Evolutionary conservation across 768 basidiomycete species (phyloP), one percentile per base, ranked within the genome.

Genomic region (Coprinopsis marcescibilis): DNA sequence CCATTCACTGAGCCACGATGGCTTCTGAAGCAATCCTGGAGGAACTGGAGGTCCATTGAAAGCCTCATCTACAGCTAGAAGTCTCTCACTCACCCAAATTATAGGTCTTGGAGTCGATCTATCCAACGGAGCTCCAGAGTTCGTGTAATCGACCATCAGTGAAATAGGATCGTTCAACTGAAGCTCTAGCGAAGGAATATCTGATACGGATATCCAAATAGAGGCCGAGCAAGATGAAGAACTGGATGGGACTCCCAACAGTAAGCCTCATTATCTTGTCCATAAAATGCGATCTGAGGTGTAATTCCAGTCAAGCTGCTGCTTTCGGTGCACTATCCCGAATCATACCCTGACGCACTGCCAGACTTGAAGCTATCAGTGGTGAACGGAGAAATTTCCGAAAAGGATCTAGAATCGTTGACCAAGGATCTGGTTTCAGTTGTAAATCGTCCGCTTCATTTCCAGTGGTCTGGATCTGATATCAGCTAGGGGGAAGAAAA

Each of bases 71-170:
- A 32, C 20, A 12, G 44, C 25, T 33, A 30, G 50, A 27, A 52
- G 25, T 13, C 41, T 54, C 45, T 51, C 51, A 42, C 50, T 48
- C 48, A 29, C 52, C 25, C 13, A 52, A 17, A 32, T 37, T 33
- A 15, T 57, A 95, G 87, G 92, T 96, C 21, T 77, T 97, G 55
- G 92, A 95, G 68, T 85, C 91, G 2, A 98, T 98, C 63, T 98
- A 95, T 64, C 91, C 95, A 3, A 85, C 89, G 54, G 95, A 98
- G 65, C 71, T 96, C 48, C 77, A 85, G 59, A 87, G 94, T 96
- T 70, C 61, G 92, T 87, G 53, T 55, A 57, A 55, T 57, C 48
- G 60, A 58, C 60, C 57, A 50, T 52, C 60, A 55, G 57, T 46
- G 26, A 55, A 53, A 55, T 58, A 60, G 51, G 47, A 46, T 46